These are phyloP conservation scores for Hamamelis virginiana DNA, from an alignment of 164 flowering plant species.

Conservation along the genomic window DNA sequence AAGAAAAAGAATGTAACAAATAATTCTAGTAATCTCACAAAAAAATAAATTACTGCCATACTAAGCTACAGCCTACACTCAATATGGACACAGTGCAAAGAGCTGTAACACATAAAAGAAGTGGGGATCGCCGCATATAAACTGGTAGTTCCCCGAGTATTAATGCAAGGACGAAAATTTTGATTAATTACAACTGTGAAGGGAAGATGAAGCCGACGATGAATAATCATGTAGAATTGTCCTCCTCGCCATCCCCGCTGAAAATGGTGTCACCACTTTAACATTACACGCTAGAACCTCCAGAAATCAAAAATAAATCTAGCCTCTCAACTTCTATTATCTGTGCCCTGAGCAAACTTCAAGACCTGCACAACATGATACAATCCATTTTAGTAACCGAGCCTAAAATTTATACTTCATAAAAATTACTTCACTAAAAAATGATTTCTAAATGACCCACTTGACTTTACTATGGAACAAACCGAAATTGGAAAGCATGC, in stretches of 20 bases:
- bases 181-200: slow-evolving; percentile 19
- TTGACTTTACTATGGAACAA: too few relatives aligned
- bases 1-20: slow-evolving; percentile 11
- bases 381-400: not conserved
- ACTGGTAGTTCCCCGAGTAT: not conserved
- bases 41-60: too few relatives aligned
- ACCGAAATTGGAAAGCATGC: too few relatives aligned
- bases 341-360: not conserved
- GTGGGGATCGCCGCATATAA: not conserved
- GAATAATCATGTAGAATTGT: not conserved
- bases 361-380: slow-evolving; percentile 17
- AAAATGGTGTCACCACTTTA: not conserved
- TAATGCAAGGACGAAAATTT: not conserved
- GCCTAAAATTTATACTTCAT: not conserved
- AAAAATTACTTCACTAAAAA: not conserved
- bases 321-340: not conserved
- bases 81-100: not conserved
- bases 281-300: slow-evolving; percentile 6
- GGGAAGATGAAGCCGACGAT: not conserved
- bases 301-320: slow-evolving; percentile 3
- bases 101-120: not conserved
- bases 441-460: not conserved
- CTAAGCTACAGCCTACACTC: not conserved
- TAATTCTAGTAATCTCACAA: not conserved
- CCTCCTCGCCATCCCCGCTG: not conserved